Percentiles rank a stretch among this genome's conserved stretches.
These are phyloP conservation scores for Hamigera avellanea DNA, from an alignment of 495 filamentous ascomycete genomes.

Conservation along the genomic window DNA sequence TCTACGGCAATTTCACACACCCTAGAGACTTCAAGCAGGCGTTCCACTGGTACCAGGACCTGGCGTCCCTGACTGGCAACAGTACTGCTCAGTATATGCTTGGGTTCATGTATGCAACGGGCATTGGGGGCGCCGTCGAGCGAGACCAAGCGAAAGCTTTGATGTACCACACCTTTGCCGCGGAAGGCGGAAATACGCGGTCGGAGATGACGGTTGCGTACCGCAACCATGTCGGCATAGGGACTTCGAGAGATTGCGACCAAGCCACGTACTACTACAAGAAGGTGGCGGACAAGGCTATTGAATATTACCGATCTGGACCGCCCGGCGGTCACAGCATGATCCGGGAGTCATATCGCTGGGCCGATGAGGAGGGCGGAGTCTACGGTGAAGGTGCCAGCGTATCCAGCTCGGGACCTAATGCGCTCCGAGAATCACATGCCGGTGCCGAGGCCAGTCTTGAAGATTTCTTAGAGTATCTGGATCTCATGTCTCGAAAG, in stretches of 20 bases:
- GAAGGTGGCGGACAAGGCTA: conserved; percentile 85
- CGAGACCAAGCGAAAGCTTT: conserved; percentile 86
- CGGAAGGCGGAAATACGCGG: conserved; percentile 66
- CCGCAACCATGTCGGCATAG: conserved; percentile 77
- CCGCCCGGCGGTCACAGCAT: conserved; percentile 82
- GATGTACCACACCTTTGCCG: conserved; percentile 90
- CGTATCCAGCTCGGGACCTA: conserved; percentile 78
- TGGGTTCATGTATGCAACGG: conserved; percentile 93
- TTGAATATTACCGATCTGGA: conserved; percentile 72
- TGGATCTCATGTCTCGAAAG: conserved; percentile 88
- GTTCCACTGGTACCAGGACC: conserved; percentile 67
- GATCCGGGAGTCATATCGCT: conserved; percentile 60
- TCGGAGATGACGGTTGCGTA: conserved; percentile 93
- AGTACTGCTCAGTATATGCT: conserved; percentile 89
- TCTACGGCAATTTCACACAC: conserved; percentile 88
- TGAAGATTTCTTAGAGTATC: conserved; percentile 89
- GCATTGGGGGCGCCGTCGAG: conserved; percentile 71
- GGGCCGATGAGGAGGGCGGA: conserved; percentile 79
- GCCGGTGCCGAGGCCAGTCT: conserved; percentile 70
- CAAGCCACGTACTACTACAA: conserved; percentile 82
- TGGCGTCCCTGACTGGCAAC: conserved; percentile 74
- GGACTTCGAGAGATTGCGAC: conserved; percentile 75
- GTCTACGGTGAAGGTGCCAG: conserved; percentile 94
- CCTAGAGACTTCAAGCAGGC: conserved; percentile 74
- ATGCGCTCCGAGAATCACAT: conserved; percentile 59